These are phyloP conservation scores for Pleurotus djamor DNA, from an alignment of 768 basidiomycete species.

Conservation along the genomic window DNA sequence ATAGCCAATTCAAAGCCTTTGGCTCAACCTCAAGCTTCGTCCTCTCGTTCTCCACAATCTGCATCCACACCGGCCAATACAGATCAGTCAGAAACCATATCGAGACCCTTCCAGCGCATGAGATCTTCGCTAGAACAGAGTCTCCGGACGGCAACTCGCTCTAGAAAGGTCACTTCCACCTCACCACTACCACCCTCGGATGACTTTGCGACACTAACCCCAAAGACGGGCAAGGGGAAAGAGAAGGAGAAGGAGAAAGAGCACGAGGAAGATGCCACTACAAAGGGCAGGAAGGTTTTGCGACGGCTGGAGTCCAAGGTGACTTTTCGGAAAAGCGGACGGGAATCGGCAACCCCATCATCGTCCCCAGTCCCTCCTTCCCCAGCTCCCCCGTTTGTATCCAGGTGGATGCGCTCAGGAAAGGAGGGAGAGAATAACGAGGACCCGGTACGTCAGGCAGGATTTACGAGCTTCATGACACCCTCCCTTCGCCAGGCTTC, in stretches of 20 bases:
- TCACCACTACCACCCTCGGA: slow-evolving; percentile 27
- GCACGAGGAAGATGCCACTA: not conserved
- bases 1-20: slow-evolving; percentile 26
- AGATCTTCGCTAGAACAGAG: slow-evolving; percentile 69
- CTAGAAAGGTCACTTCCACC: slow-evolving; percentile 34
- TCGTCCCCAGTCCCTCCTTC: slow-evolving; percentile 32
- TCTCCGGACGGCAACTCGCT: slow-evolving; percentile 60
- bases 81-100: slow-evolving; percentile 34
- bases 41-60: slow-evolving; percentile 37
- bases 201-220: slow-evolving; percentile 42
- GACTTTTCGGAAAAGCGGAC: slow-evolving; percentile 43
- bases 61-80: slow-evolving; percentile 24
- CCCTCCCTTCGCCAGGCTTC: slow-evolving; percentile 71
- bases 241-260: slow-evolving; percentile 33
- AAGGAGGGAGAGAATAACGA: not conserved
- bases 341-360: slow-evolving; percentile 34
- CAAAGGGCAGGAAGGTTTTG: slow-evolving; percentile 32
- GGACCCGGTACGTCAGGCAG: slow-evolving; percentile 25
- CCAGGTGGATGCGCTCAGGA: not conserved
- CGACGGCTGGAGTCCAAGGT: slow-evolving; percentile 48
- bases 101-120: slow-evolving; percentile 61
- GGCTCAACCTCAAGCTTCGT: slow-evolving; percentile 32
- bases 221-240: slow-evolving; percentile 28
- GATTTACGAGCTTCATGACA: slow-evolving; percentile 56
- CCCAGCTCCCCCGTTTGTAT: slow-evolving; percentile 15